phyloP scores from a whole-genome alignment of 257 asterid species.

The Gentiana straminea region DNA sequence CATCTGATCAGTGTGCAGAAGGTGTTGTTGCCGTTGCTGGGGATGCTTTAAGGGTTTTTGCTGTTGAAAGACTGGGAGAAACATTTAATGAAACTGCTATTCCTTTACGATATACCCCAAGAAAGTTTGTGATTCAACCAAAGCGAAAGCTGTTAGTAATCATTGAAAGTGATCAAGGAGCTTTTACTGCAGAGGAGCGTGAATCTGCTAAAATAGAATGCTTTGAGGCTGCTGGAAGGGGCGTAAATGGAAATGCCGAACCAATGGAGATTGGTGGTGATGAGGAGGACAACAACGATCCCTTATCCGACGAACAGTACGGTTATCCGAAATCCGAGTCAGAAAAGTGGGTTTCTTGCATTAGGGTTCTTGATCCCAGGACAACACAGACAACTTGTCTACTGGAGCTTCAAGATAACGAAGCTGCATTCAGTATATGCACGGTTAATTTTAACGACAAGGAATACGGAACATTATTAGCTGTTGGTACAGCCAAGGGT shows the following conservation, averaged over 20 bases:
- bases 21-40: constrained; percentile 99
- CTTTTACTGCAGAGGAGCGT: constrained; percentile 92
- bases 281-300: constrained; percentile 67
- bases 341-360: constrained; percentile 93
- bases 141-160: constrained; percentile 70
- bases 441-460: constrained; percentile 91
- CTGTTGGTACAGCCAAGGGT: constrained; percentile 97
- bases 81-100: constrained; percentile 86
- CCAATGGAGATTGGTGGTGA: constrained; percentile 84
- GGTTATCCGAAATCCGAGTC: constrained; percentile 98
- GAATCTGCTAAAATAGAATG: constrained; percentile 84
- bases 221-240: constrained; percentile 68
- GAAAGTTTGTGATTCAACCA: constrained; percentile 86
- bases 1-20: constrained; percentile 98
- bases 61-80: constrained; percentile 93
- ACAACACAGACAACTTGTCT: constrained; percentile 76
- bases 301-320: constrained; percentile 90
- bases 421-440: constrained; percentile 97
- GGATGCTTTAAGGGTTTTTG: constrained; percentile 92
- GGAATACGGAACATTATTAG: constrained; percentile 90
- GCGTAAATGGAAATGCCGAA: constrained; percentile 64
- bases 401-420: constrained; percentile 96
- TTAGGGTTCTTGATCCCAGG: constrained; percentile 92
- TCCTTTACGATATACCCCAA: constrained; percentile 92
- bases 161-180: constrained; percentile 98